Base-by-base conservation (phyloP, 2,329 filamentous ascomycete species). In the Scedosporium aurantiacum region DNA sequence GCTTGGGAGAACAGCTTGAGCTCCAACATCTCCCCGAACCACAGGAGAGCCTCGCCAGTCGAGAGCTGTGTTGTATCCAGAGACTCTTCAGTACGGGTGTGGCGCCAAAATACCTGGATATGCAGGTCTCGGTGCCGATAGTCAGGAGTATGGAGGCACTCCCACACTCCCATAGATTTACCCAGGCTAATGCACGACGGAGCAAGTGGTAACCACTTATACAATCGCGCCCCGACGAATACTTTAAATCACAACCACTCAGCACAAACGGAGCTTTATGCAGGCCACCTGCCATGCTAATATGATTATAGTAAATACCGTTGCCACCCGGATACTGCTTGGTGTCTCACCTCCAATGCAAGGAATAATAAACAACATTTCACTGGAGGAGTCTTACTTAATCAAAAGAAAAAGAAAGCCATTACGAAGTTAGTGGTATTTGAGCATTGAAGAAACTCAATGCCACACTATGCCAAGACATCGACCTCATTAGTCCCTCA, bases 301-400 rank as follows among this genome's bases (percentile, higher is more conserved):
- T n/a, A 21, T 21, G n/a, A 21, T 47, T 47, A 5, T 2, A 40
- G 40, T 58, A 25, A 16, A 23, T 28, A 25, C 8, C 25, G 10
- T 14, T 47, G 37, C 41, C 23, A 40, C 37, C 8, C 43, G 23
- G 57, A n/a, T 58, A 28, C 40, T 43, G 57, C 57, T 14, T 58
- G 37, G 43, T 58, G 57, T 58, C 57, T 58, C 25, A 45, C 40
- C 6, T 58, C 18, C 18, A n/a, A 58, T 58, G 57, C 57, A 25
- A 14, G 57, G 41, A 58, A 45, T 58, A 21, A 45, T n/a, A 58
- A 37, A 55, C 37, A 41, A 57, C n/a, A 57, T 57, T 21, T 16
- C 8, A 6, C 10, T 57, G 25, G 32, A 37, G n/a, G 43, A 47
- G 43, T 21, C n/a, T 47, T 47, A 47, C n/a, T 21, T 47, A 47